phyloP scores from a whole-genome alignment of 192 early-diverging fungal species.

The Gonapodya prolifera region DNA sequence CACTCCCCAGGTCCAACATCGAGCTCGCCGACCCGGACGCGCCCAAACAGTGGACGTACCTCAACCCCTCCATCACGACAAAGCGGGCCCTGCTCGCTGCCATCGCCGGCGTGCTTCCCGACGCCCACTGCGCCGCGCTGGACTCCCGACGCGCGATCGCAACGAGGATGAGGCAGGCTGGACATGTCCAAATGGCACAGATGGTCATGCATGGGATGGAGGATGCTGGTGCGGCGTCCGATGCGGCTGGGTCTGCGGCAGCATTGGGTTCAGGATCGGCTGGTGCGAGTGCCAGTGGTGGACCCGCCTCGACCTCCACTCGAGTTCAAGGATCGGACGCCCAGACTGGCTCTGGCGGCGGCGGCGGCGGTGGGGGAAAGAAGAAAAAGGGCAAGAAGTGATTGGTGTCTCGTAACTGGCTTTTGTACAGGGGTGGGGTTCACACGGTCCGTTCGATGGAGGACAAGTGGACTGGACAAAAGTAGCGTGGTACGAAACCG shows the following conservation, averaged over 20 bases:
- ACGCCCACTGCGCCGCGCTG: background rate
- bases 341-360: too few relatives aligned
- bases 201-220: background rate
- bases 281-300: background rate
- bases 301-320: too few relatives aligned
- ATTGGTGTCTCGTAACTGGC: background rate
- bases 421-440: too few relatives aligned
- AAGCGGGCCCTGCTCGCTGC: background rate
- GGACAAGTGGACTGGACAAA: too few relatives aligned
- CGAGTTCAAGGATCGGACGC: too few relatives aligned
- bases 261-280: background rate
- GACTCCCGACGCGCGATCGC: background rate
- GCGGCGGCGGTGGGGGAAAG: background rate
- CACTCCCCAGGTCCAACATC: background rate
- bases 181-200: background rate
- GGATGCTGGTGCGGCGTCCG: background rate
- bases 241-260: background rate
- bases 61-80: background rate
- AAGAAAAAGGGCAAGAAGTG: background rate
- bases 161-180: background rate
- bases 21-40: background rate
- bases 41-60: background rate
- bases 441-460: too few relatives aligned
- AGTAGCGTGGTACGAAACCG: too few relatives aligned
- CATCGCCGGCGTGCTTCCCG: background rate